Evolutionary conservation across 2,329 filamentous ascomycete genomes (phyloP).

Genomic region (Colletotrichum agaves): DNA sequence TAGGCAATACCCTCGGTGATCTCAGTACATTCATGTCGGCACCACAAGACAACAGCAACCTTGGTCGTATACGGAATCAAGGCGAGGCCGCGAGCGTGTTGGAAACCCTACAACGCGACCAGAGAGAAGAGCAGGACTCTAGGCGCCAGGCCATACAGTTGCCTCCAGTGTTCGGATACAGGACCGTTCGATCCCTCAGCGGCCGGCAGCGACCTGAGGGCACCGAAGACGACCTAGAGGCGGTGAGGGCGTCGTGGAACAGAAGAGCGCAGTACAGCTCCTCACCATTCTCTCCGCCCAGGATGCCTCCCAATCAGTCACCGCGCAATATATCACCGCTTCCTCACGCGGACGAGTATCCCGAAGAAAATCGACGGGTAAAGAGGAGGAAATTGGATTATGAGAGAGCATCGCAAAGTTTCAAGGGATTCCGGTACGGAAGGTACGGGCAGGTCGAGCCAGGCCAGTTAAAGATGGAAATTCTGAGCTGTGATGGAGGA

Average conservation of each 20-base stretch:
- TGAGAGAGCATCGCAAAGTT: slow-evolving; percentile 62
- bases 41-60: slow-evolving; percentile 19
- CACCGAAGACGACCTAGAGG: slow-evolving; percentile 35
- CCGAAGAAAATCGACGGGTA: slow-evolving; percentile 61
- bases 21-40: slow-evolving; percentile 30
- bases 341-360: slow-evolving; percentile 50
- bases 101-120: slow-evolving; percentile 31
- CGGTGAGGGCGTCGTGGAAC: slow-evolving; percentile 37
- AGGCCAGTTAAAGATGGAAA: slow-evolving; percentile 84
- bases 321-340: slow-evolving; percentile 49
- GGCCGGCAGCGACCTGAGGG: slow-evolving; percentile 31
- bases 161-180: slow-evolving; percentile 24
- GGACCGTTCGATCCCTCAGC: slow-evolving; percentile 9
- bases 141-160: slow-evolving; percentile 25
- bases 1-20: slow-evolving; percentile 30
- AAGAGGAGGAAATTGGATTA: slow-evolving; percentile 79
- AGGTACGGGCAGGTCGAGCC: slow-evolving; percentile 88
- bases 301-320: slow-evolving; percentile 42
- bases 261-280: slow-evolving; percentile 34
- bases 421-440: slow-evolving; percentile 79
- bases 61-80: slow-evolving; percentile 6
- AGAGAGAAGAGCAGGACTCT: slow-evolving; percentile 23
- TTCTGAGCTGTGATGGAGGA: slow-evolving; percentile 90
- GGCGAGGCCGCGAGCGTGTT: slow-evolving; percentile 1
- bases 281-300: slow-evolving; percentile 41